Percentiles rank a stretch among this genome's conserved stretches.
These are phyloP conservation scores for Rostrohypoxylon terebratum DNA, from an alignment of 495 filamentous ascomycete genomes.

Conservation along the genomic window DNA sequence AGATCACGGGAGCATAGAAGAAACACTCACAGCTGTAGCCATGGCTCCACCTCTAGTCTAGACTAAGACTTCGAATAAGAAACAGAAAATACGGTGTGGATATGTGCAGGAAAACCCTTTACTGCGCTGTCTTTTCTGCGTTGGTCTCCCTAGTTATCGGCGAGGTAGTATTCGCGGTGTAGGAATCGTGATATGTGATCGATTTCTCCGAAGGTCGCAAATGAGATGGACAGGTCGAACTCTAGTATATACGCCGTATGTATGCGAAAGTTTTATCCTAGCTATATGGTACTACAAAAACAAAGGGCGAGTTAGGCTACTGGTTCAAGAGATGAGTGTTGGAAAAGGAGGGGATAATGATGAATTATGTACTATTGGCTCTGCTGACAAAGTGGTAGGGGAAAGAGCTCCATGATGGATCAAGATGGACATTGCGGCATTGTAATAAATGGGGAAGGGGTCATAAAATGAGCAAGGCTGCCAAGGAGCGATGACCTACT, in stretches of 20 bases:
- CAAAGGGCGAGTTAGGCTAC: slow-evolving; percentile 31
- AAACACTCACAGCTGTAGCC: slow-evolving; percentile 36
- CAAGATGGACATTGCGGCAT: neutral
- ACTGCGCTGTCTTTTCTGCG: slow-evolving; percentile 18
- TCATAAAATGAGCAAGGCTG: slow-evolving; percentile 16
- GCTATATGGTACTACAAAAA: slow-evolving; percentile 28
- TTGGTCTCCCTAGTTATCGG: neutral
- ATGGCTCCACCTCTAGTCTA: slow-evolving; percentile 22
- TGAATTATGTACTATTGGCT: neutral
- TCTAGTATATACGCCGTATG: slow-evolving; percentile 41
- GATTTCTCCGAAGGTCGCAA: slow-evolving; percentile 12
- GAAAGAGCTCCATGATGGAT: neutral
- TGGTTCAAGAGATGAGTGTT: slow-evolving; percentile 1
- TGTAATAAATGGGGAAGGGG: slow-evolving; percentile 1
- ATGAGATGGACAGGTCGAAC: slow-evolving; percentile 1
- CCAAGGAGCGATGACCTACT: slow-evolving; percentile 28
- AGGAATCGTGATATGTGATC: slow-evolving; percentile 16
- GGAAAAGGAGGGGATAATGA: slow-evolving; percentile 15
- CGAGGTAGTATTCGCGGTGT: slow-evolving; percentile 4
- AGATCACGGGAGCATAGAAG: neutral
- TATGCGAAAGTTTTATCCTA: slow-evolving; percentile 33
- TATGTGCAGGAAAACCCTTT: slow-evolving; percentile 10
- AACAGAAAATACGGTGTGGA: neutral
- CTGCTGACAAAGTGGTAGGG: slow-evolving; percentile 12
- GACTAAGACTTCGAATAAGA: neutral